These are phyloP conservation scores for Strobilomyces dryophilus DNA, from an alignment of 768 basidiomycete genomes.

Conservation along the genomic window DNA sequence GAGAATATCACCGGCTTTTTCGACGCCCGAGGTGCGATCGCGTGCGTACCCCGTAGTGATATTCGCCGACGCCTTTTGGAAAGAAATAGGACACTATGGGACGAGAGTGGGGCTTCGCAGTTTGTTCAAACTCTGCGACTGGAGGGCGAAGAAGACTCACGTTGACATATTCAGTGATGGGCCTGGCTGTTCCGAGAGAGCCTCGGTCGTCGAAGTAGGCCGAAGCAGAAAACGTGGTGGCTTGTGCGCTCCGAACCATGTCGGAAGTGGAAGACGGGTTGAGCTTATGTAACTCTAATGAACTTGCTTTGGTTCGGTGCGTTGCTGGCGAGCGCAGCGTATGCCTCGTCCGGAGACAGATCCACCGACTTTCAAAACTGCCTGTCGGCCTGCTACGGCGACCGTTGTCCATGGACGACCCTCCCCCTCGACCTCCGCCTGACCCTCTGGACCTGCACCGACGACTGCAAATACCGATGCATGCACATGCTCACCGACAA, in stretches of 20 bases:
- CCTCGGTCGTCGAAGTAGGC: conserved; percentile 79
- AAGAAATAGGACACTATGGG: conserved; percentile 96
- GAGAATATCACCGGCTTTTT: not conserved
- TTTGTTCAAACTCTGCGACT: conserved; percentile 17
- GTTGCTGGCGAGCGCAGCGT: conserved; percentile 2
- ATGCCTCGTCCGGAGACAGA: conserved; percentile 33
- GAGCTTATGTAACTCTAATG: conserved; percentile 22
- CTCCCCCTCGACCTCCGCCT: conserved; percentile 56
- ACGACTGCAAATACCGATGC: conserved; percentile 88
- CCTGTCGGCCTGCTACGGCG: conserved; percentile 31
- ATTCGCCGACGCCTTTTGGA: conserved; percentile 88
- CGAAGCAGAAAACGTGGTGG: conserved; percentile 64
- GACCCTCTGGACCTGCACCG: conserved; percentile 83
- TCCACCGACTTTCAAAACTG: conserved; percentile 35
- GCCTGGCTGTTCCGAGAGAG: conserved; percentile 63
- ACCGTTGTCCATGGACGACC: conserved; percentile 32
- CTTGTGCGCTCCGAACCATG: conserved; percentile 37
- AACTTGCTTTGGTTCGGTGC: conserved; percentile 11
- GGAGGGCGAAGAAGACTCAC: conserved; percentile 38
- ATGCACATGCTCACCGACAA: conserved; percentile 73
- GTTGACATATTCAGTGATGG: conserved; percentile 75
- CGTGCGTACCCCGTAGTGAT: conserved; percentile 87
- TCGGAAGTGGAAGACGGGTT: no score
- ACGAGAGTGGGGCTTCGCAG: conserved; percentile 34
- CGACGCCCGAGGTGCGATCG: not conserved